Base-by-base conservation (phyloP, 495 filamentous ascomycete species). In the Cladorrhinum samala region DNA sequence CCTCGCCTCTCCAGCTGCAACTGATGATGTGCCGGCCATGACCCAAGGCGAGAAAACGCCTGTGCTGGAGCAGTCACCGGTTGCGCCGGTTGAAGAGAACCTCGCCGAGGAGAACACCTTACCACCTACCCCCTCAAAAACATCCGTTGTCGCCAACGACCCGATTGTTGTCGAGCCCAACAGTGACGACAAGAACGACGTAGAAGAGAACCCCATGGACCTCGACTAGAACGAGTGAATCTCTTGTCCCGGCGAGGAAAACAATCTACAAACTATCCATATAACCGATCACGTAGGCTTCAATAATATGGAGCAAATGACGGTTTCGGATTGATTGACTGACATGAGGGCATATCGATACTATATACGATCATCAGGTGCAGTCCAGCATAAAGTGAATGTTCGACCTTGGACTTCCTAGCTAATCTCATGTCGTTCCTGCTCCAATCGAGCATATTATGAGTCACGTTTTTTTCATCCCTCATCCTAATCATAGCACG, bases 1-100 rank as follows among this genome's bases (percentile, higher is more conserved):
- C 37, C 49, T 58, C 3, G 40, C 64, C 1, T 65, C 64, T 3
- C 60, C 62, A 0, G 60, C 64, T 2, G 56, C 60, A 1, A 60
- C 60, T 0, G 63, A 66, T 3, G 60, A 62, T 42, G 59, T 62
- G 13, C 51, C 57, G 9, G 48, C 55, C 25, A 58, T 53, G 38
- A 62, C 42, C 3, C 51, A 56, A 39, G 50, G 42, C 39, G 60
- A 62, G 47, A 59, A 59, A 41, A 52, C 47, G 2, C 45, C 53
- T 13, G 49, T 47, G 6, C 36, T 50, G 40, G 56, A 55, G 33
- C 49, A 50, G 25, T 51, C 52, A 8, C 47, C 55, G 3, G 40
- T 53, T 23, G 52, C 54, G 1, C 52, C 53, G 9, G 18, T 52
- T 43, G 49, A 59, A 16, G 42, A 53, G 3, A 42, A 9, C 8